These are phyloP conservation scores for Datura wrightii DNA, from an alignment of 257 asterid genomes.

Conservation along the genomic window DNA sequence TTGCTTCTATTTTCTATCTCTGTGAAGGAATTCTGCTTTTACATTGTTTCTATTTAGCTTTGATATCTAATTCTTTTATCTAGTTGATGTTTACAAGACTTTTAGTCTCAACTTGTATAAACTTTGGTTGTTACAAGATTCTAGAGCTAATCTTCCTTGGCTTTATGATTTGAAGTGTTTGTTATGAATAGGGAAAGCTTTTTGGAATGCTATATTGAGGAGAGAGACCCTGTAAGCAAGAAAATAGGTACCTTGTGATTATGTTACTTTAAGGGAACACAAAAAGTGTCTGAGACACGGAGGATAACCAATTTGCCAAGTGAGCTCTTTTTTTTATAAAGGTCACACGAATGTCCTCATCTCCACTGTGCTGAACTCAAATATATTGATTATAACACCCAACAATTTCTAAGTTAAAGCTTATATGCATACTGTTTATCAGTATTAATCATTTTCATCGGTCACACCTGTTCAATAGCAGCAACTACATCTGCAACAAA, in stretches of 20 bases:
- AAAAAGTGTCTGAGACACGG: conserved; percentile 6
- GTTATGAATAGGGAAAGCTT: background rate
- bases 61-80: background rate
- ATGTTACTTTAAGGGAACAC: background rate
- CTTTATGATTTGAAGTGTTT: background rate
- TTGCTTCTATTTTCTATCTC: background rate
- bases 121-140: conserved; percentile 18
- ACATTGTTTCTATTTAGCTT: background rate
- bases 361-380: background rate
- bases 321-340: background rate
- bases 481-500: conserved; percentile 97
- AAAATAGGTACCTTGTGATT: conserved; percentile 9
- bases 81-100: background rate
- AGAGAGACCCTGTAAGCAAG: conserved; percentile 11
- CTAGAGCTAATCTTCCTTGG: conserved; percentile 19
- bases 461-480: conserved; percentile 93
- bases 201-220: background rate
- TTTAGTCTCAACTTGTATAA: conserved; percentile 12
- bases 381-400: background rate
- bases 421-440: background rate
- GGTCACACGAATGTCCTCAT: background rate
- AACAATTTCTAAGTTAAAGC: conserved; percentile 7
- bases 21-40: background rate
- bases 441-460: conserved; percentile 18
- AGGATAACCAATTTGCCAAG: conserved; percentile 19